Evolutionary conservation across 108 stramenopile genomes (phyloP), one percentile per base, ranked within the genome.

Genomic region (Fragilariopsis cylindrus): DNA sequence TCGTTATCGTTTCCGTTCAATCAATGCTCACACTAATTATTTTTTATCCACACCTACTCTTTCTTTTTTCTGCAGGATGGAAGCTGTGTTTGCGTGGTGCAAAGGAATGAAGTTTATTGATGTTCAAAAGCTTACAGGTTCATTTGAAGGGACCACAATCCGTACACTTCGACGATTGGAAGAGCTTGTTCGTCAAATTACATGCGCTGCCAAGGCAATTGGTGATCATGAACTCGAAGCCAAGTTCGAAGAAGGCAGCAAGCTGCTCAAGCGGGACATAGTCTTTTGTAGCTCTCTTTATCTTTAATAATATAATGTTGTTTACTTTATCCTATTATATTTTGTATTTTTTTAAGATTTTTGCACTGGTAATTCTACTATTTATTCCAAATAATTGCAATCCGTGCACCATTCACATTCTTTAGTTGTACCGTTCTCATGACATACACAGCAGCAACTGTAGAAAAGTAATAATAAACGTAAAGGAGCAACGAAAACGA

Each of bases 141-240:
- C 92, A 6, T 99, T 95, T 75, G 99, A 99, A 84, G 99, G 99
- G 5, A 96, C 96, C 4, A 96, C 98, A 47, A 99, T 99, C 67
- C 96, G 98, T 19, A 83, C 93, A 0, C 81, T 99, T 55, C 88
- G 98, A 46, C 85, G 99, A 41, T 81, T 99, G 52, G 99, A 98
- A 77, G 99, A 99, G 75, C 85, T 99, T n/a, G 84, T 98, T 1
- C 89, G 98, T 63, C 98, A 99, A 76, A 90, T 99, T 46, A 82
- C 91, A 15, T 85, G 83, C 76, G 98, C 98, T 16, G 84, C 97
- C 3, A 87, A 87, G 70, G 91, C 97, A 40, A 94, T 99, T 56
- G 99, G 99, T 11, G 97, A 99, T 73, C 82, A 86, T 7, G 96
- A 97, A 74, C 85, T 99, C 16, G 82, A 95, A 75, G 81, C 82